Conservation (phyloP, 495 filamentous ascomycete species). For the Penicillium atrosanguineum region DNA sequence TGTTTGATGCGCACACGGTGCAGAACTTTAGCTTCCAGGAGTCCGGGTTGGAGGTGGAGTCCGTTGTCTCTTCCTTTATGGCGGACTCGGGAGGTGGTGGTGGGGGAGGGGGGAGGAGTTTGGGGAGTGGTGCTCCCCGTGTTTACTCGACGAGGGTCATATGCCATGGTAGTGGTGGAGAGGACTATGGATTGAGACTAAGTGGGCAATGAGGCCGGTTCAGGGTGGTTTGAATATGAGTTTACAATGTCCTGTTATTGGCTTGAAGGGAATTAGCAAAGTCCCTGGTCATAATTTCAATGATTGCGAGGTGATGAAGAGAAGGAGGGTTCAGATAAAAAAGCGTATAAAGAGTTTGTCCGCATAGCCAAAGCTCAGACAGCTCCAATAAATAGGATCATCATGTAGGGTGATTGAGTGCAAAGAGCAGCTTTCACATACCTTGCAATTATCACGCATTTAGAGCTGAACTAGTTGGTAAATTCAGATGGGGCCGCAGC, state of each 20-base stretch:
- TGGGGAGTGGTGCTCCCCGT: slow-evolving; percentile 42
- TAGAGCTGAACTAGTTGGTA: slow-evolving; percentile 8
- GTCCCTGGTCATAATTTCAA: slow-evolving; percentile 1
- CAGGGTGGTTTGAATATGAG: slow-evolving; percentile 40
- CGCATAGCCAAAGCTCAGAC: slow-evolving; percentile 70
- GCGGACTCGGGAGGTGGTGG: slow-evolving; percentile 45
- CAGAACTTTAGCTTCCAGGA: slow-evolving; percentile 90
- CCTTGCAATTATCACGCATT: slow-evolving; percentile 41
- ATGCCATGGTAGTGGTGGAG: slow-evolving; percentile 41
- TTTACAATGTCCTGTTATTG: slow-evolving; percentile 39
- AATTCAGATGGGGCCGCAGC: slow-evolving; percentile 37
- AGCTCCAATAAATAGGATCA: slow-evolving; percentile 92
- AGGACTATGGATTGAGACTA: slow-evolving; percentile 14
- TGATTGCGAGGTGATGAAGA: slow-evolving; percentile 1
- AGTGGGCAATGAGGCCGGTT: slow-evolving; percentile 12
- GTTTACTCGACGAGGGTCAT: slow-evolving; percentile 55
- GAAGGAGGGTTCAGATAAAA: slow-evolving; percentile 34
- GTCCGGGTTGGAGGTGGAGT: slow-evolving; percentile 43
- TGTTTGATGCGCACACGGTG: slow-evolving; percentile 96
- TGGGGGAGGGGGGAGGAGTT: slow-evolving; percentile 50
- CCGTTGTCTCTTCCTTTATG: slow-evolving; percentile 3
- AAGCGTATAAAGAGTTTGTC: slow-evolving; percentile 52
- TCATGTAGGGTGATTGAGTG: slow-evolving; percentile 42
- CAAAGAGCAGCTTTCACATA: slow-evolving; percentile 22
- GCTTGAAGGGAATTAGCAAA: slow-evolving; percentile 28